phyloP scores from a whole-genome alignment of 1,284 basidiomycete genomes.

The Trichosporon sp. region DNA sequence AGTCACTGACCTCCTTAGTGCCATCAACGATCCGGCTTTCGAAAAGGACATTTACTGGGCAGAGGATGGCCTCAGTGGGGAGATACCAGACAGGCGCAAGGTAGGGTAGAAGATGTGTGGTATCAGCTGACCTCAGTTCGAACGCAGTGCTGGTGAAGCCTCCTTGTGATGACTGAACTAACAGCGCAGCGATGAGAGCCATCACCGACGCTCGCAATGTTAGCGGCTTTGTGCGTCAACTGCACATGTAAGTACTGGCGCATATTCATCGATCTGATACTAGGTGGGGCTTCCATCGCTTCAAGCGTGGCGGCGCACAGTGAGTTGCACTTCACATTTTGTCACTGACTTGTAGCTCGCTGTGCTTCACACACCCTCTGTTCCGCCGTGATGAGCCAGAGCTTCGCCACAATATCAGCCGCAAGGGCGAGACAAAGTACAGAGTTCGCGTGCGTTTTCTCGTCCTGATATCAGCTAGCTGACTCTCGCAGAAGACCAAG shows the following conservation, averaged over 20 bases:
- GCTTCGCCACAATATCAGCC: conserved; percentile 7
- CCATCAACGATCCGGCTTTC: conserved; percentile 11
- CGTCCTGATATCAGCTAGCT: background rate
- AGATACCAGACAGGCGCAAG: conserved; percentile 8
- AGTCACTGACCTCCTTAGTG: background rate
- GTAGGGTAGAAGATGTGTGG: background rate
- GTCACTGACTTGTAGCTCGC: conserved; percentile 8
- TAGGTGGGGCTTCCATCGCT: conserved; percentile 18
- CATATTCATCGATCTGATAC: background rate
- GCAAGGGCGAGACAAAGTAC: conserved; percentile 12
- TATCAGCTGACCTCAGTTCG: conserved; percentile 8
- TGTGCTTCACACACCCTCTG: conserved; percentile 7
- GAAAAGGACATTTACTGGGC: conserved; percentile 8
- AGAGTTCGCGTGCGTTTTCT: background rate
- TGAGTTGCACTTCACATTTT: background rate
- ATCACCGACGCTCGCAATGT: conserved; percentile 14
- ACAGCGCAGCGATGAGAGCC: conserved; percentile 12
- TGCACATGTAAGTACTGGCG: conserved; percentile 12
- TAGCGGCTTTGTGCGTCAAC: conserved; percentile 18
- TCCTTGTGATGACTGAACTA: background rate
- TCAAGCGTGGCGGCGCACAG: background rate
- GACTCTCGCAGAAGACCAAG: background rate
- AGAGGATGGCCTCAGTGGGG: conserved; percentile 4
- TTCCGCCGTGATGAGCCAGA: conserved; percentile 8
- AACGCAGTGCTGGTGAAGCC: conserved; percentile 7